Percentiles rank a stretch among this genome's conserved stretches.
Evolutionary conservation across 805 yeast genomes (phyloP).

Genomic region (Barnettozyma populi): DNA sequence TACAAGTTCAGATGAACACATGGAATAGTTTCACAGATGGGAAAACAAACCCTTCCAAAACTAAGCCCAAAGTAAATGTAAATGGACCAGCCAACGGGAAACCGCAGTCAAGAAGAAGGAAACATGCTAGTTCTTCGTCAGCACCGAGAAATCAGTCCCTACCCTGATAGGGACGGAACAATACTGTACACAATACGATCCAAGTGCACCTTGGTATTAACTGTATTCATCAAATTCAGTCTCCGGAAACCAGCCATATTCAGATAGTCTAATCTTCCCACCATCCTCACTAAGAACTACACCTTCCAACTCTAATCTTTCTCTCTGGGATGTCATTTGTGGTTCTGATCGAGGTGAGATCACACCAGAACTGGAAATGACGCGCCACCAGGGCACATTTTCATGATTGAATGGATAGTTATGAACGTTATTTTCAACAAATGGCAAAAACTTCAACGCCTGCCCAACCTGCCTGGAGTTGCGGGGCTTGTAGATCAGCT

Average conservation of each 20-base stretch:
- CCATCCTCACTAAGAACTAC: slow-evolving; percentile 29
- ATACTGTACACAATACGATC: background rate
- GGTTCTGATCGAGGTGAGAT: slow-evolving; percentile 47
- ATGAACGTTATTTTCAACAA: background rate
- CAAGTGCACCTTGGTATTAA: background rate
- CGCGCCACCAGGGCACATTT: slow-evolving; percentile 79
- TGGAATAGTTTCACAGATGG: background rate
- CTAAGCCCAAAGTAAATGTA: slow-evolving; percentile 2
- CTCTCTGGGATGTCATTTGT: slow-evolving; percentile 43
- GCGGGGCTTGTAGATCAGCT: slow-evolving; percentile 52
- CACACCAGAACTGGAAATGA: slow-evolving; percentile 56
- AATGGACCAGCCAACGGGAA: background rate
- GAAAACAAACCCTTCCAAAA: background rate
- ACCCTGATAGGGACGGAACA: background rate
- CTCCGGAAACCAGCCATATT: slow-evolving; percentile 68
- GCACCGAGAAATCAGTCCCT: background rate
- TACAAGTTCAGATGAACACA: slow-evolving; percentile 40
- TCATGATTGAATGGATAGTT: slow-evolving; percentile 19
- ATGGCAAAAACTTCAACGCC: slow-evolving; percentile 51
- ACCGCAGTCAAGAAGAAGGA: slow-evolving; percentile 8
- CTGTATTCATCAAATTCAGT: slow-evolving; percentile 23
- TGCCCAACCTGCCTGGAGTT: slow-evolving; percentile 74
- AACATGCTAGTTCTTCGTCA: background rate
- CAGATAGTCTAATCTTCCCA: slow-evolving; percentile 35
- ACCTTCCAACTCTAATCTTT: slow-evolving; percentile 42